Evolutionary conservation across 2,329 filamentous ascomycete genomes (phyloP).

Genomic region (Phoma sp.): DNA sequence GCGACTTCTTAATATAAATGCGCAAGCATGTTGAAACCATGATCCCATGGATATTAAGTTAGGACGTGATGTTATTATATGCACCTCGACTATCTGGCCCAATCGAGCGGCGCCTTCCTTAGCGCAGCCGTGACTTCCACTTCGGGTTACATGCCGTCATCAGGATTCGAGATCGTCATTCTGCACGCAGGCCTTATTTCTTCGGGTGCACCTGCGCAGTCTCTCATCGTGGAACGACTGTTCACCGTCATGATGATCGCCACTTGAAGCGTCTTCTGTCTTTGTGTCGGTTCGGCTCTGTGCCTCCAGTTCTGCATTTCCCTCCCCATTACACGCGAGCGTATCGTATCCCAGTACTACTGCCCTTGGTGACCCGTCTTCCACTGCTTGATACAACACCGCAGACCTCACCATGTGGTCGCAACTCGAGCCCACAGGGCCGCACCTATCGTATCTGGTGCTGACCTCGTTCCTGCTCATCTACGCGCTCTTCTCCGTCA

Average conservation of each 20-base stretch:
- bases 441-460: constrained; percentile 54
- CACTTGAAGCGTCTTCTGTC: neutral
- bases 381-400: too few relatives aligned
- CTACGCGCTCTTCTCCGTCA: constrained; percentile 54
- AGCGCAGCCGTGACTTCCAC: constrained; percentile 8
- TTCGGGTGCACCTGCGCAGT: neutral
- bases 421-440: constrained; percentile 54
- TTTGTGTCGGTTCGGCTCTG: neutral
- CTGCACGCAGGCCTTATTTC: constrained; percentile 5
- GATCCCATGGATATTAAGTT: too few relatives aligned
- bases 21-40: neutral
- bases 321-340: neutral
- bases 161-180: constrained; percentile 8
- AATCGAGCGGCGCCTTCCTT: constrained; percentile 5
- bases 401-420: constrained; percentile 39
- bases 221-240: neutral
- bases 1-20: constrained; percentile 13
- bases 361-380: too few relatives aligned
- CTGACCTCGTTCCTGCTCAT: constrained; percentile 54
- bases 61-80: neutral
- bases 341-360: too few relatives aligned
- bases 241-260: constrained; percentile 10
- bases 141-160: constrained; percentile 21
- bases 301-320: neutral
- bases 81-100: neutral